These are phyloP conservation scores for Posidonia australis DNA, from an alignment of 106 monocot species.

Conservation along the genomic window DNA sequence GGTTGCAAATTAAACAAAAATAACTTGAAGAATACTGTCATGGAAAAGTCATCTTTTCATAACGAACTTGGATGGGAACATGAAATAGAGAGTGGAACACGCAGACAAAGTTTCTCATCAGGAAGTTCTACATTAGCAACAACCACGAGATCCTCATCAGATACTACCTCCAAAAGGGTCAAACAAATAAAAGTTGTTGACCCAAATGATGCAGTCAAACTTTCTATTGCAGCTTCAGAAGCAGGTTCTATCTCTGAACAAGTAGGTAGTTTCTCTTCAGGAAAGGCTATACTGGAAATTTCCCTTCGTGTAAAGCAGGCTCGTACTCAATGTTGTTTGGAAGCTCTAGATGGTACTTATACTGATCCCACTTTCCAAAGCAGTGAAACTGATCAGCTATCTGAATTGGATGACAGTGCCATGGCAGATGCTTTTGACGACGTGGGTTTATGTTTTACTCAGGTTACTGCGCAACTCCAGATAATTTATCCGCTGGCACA, in stretches of 20 bases:
- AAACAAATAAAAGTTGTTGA: neutral
- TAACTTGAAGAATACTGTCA: constrained; percentile 14
- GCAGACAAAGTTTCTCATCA: neutral
- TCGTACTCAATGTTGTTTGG: constrained; percentile 19
- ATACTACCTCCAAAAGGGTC: neutral
- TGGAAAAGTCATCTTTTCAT: neutral
- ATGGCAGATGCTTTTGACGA: constrained; percentile 63
- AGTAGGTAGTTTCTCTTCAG: constrained; percentile 16
- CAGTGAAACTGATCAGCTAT: constrained; percentile 36
- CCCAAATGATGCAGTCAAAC: constrained; percentile 46
- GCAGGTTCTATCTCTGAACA: constrained; percentile 67
- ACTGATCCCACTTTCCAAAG: constrained; percentile 14
- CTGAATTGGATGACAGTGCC: constrained; percentile 49
- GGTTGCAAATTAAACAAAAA: constrained; percentile 10
- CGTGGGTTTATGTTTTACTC: constrained; percentile 43
- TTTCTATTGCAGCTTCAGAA: constrained; percentile 75
- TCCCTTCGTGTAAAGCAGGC: constrained; percentile 57
- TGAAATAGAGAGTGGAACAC: neutral
- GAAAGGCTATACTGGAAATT: constrained; percentile 38
- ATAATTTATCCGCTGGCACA: neutral
- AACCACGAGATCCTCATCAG: neutral
- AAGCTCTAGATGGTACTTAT: constrained; percentile 14
- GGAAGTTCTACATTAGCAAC: neutral
- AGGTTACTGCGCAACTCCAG: constrained; percentile 13
- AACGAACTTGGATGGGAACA: neutral